Conservation (phyloP, 2,329 filamentous ascomycete species). For the Ophiocordyceps camponoti-floridani region DNA sequence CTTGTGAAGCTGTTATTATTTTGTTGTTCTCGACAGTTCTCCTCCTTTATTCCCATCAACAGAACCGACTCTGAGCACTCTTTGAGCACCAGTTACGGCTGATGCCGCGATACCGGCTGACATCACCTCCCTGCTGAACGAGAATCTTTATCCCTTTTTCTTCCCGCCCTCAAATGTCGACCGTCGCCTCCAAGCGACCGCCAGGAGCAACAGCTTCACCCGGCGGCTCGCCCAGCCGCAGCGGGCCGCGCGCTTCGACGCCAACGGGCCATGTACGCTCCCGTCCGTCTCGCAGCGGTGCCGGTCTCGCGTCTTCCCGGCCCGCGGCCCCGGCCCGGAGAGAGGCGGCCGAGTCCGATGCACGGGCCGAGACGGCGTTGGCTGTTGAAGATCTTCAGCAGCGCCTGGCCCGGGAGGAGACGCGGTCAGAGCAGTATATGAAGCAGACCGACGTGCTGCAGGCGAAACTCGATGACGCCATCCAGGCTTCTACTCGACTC, state of each 20-base stretch:
- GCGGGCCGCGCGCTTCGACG: constrained; percentile 24
- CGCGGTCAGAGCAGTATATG: constrained; percentile 56
- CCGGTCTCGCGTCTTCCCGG: constrained; percentile 53
- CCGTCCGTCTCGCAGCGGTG: constrained; percentile 45
- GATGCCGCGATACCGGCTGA: background rate
- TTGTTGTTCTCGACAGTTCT: background rate
- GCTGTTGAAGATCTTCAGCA: constrained; percentile 72
- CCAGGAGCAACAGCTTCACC: constrained; percentile 17
- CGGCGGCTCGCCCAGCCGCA: constrained; percentile 19
- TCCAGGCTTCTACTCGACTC: constrained; percentile 65
- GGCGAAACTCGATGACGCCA: constrained; percentile 67
- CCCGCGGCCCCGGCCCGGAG: constrained; percentile 44
- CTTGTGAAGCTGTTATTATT: background rate
- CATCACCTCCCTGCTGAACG: background rate
- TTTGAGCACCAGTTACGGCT: background rate
- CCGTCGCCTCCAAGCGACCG: constrained; percentile 33
- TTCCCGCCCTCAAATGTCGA: constrained; percentile 24
- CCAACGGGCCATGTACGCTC: constrained; percentile 30
- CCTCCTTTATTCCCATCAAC: background rate
- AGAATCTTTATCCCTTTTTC: background rate
- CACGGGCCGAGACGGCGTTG: constrained; percentile 61
- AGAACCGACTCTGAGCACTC: no score
- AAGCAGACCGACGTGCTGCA: constrained; percentile 78
- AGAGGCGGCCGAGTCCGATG: constrained; percentile 45
- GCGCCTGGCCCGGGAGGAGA: constrained; percentile 65